Conservation (phyloP, 768 basidiomycete genomes). For the Steccherinum ochraceum region DNA sequence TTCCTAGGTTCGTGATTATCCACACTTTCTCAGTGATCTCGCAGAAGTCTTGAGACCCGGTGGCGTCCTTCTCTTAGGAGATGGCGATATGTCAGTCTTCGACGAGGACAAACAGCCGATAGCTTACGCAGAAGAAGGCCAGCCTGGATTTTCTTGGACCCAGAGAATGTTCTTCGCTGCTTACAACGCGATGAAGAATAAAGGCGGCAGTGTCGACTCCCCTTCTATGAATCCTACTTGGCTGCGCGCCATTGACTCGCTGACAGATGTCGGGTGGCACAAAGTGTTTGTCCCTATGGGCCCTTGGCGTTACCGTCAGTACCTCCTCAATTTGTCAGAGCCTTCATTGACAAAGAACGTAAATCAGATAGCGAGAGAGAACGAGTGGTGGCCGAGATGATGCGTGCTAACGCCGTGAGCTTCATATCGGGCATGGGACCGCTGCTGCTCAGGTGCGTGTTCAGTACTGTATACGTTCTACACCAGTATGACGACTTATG, state of each 20-base stretch:
- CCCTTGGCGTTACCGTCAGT: conserved; percentile 24
- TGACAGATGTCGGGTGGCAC: conserved; percentile 24
- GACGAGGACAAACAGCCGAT: conserved; percentile 22
- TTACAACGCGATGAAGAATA: conserved; percentile 27
- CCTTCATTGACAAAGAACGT: neutral
- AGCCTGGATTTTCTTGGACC: conserved; percentile 20
- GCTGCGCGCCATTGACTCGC: conserved; percentile 19
- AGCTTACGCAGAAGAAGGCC: conserved; percentile 16
- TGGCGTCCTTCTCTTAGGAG: conserved; percentile 24
- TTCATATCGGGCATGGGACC: conserved; percentile 24
- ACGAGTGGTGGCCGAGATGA: conserved; percentile 22
- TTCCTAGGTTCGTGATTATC: conserved; percentile 25
- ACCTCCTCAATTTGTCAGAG: neutral
- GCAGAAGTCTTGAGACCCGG: conserved; percentile 22
- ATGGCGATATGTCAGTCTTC: conserved; percentile 28
- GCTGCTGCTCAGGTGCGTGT: conserved; percentile 21
- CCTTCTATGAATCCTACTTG: conserved; percentile 22
- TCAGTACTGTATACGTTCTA: too few species aligned
- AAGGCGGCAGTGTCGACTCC: conserved; percentile 21
- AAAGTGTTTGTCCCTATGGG: conserved; percentile 28
- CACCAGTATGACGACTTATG: too few species aligned
- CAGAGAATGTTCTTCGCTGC: conserved; percentile 25
- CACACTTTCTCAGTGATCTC: conserved; percentile 20
- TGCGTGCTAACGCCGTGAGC: conserved; percentile 20
- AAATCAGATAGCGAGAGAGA: conserved; percentile 18